phyloP scores from a whole-genome alignment of 495 filamentous ascomycete genomes.

The Astrothelium macrocarpum region DNA sequence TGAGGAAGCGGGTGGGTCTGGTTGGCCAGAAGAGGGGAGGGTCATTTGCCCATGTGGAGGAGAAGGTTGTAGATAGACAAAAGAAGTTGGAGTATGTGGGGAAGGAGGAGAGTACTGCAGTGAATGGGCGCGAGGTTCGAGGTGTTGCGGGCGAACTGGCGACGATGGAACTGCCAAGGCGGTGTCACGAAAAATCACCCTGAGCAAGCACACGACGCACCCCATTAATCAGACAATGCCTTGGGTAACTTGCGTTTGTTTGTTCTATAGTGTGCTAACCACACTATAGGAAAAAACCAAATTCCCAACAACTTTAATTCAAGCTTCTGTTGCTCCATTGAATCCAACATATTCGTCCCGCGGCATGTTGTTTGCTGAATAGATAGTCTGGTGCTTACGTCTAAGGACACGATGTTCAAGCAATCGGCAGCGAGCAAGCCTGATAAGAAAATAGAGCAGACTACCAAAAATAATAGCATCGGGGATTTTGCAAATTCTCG shows the following conservation, averaged over 20 bases:
- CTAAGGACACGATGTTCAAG: too few species aligned
- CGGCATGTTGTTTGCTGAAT: background rate
- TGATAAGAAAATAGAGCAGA: too few species aligned
- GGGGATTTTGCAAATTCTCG: too few species aligned
- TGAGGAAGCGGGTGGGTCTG: constrained; percentile 53
- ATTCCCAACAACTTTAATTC: too few species aligned
- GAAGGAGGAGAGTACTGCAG: background rate
- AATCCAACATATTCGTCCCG: too few species aligned
- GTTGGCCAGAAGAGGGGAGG: constrained; percentile 53
- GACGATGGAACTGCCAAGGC: constrained; percentile 3
- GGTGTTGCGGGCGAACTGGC: background rate
- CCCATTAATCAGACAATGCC: too few species aligned
- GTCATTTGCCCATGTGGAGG: constrained; percentile 37
- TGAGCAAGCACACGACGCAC: background rate
- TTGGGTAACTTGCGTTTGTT: too few species aligned
- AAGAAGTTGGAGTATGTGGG: background rate
- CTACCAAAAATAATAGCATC: too few species aligned
- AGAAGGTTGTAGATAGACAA: constrained; percentile 13
- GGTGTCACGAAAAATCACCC: background rate
- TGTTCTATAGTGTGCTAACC: too few species aligned
- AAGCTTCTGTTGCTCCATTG: too few species aligned
- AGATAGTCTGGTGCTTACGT: background rate
- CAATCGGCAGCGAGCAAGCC: too few species aligned
- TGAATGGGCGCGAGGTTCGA: background rate
- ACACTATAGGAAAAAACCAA: too few species aligned